phyloP scores from a whole-genome alignment of 331 rosid genomes.

The Acacia pycnantha region DNA sequence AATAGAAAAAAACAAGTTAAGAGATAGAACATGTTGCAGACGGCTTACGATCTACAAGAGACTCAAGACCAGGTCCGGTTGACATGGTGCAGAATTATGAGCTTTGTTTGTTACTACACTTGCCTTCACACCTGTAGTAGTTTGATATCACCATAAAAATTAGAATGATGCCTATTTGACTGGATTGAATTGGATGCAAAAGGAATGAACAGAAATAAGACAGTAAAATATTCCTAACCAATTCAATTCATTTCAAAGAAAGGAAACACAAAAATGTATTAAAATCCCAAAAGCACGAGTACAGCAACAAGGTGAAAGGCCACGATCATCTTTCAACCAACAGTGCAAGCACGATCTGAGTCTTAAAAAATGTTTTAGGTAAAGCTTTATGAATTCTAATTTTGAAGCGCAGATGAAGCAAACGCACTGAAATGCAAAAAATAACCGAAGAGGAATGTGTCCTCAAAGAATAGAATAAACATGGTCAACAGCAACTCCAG shows the following conservation, averaged over 20 bases:
- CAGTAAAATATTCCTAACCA: neutral
- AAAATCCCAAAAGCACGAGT: neutral
- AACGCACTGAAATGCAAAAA: neutral
- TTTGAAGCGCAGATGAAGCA: neutral
- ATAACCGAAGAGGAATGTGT: neutral
- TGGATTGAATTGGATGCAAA: neutral
- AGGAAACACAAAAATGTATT: neutral
- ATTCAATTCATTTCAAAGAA: neutral
- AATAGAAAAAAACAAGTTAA: neutral
- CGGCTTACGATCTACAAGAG: constrained; percentile 92
- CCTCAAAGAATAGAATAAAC: neutral
- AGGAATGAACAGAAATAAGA: neutral
- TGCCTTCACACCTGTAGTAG: constrained; percentile 23
- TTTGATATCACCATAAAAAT: constrained; percentile 18
- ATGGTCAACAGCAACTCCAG: neutral
- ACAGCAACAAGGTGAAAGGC: neutral
- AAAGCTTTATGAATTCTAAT: neutral
- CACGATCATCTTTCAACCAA: neutral
- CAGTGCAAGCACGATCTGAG: neutral
- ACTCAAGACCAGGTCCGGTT: constrained; percentile 84
- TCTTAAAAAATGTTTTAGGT: neutral
- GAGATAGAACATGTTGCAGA: neutral
- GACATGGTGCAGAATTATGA: constrained; percentile 52
- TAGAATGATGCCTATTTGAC: constrained; percentile 1
- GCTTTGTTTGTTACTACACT: neutral